Evolutionary conservation across 345 rosid species (phyloP), one percentile per base, ranked within the genome.

Genomic region (Lumnitzera racemosa): DNA sequence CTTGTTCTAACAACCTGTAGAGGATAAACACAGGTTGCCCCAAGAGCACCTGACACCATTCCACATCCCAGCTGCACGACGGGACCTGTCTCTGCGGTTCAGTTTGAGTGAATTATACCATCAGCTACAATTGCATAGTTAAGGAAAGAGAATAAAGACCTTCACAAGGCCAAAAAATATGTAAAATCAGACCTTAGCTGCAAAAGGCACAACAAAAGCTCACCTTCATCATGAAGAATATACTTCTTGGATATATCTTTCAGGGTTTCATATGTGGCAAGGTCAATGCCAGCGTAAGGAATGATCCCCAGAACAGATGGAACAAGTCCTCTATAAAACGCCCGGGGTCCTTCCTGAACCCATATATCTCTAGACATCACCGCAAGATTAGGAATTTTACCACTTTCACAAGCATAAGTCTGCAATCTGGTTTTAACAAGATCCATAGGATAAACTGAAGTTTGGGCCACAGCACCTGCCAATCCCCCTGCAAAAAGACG

Each of bases 271-370:
- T 91, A 91, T 14, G 90, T 92, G 65, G 95, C 87, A 64, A 91
- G 98, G 61, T 91, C 98, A 47, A 91, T 91, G 64, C 96, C 98
- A 11, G 98, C 95, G 74, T 87, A 91, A 64, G 96, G 98, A 14
- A 91, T 81, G 29, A 91, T 91, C 63, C 98, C 98, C 31, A 89
- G 77, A 73, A 87, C 80, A 63, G 96, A 91, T 23, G 94, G 94
- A 61, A 90, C 80, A 58, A 87, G 87, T 50, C 97, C 97, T 74
- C 77, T 83, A 67, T 80, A 91, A 62, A 91, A 91, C 29, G 96
- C 94, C 13, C 88, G 89, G 31, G 91, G 88, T 65, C 98, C 98
- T 53, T 88, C 96, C 24, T 78, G 96, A 66, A 82, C 76, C 83
- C 71, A 80, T 64, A 91, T 91, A 71, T 88, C 88, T 75, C 67